Base-by-base conservation (phyloP, 1,284 basidiomycete species). In the Fomitopsis betulina region DNA sequence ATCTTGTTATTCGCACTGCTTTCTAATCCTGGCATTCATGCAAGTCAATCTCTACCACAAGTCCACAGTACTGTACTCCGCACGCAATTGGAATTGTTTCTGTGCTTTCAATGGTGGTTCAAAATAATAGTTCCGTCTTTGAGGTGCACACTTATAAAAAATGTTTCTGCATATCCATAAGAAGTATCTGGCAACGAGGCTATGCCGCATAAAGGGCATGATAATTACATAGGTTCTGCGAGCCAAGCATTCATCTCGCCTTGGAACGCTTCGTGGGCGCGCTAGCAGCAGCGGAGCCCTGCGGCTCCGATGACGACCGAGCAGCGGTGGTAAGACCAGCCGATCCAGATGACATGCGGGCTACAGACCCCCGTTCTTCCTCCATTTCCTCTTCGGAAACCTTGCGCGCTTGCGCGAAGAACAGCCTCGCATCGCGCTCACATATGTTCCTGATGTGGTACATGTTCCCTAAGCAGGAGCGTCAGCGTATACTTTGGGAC, bases 371-470 rank as follows among this genome's bases (percentile, higher is more conserved):
- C 40, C 58, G 55, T 27, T 61, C 61, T 12, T 21, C 32, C 6
- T 63, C 63, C n/a, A 61, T 57, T 25, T 55, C 55, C 13, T 58
- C 56, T 4, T 63, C 61, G 76, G 32, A 70, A 55, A 91, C 75
- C 73, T 92, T 92, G 38, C 95, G 85, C 1, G 92, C 91, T 75
- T 98, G 97, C 0, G 94, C 88, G 73, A 99, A 99, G 77, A 96
- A 96, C 8, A 99, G 73, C 66, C 84, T 86, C 12, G 89, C 91
- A 53, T 91, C 87, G 32, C 92, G 83, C 45, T 89, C 80, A 19
- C 84, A 85, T 23, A 96, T 87, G 72, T 98, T 98, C 68, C 90
- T 83, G 69, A 99, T 93, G 56, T 84, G 84, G 72, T 99, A 99
- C 7, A 82, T 83, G 72, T 99, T 99, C 30, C 94, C 94, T 91